Evolutionary conservation across 805 yeast species (phyloP).

Genomic region (Spathaspora girioi): DNA sequence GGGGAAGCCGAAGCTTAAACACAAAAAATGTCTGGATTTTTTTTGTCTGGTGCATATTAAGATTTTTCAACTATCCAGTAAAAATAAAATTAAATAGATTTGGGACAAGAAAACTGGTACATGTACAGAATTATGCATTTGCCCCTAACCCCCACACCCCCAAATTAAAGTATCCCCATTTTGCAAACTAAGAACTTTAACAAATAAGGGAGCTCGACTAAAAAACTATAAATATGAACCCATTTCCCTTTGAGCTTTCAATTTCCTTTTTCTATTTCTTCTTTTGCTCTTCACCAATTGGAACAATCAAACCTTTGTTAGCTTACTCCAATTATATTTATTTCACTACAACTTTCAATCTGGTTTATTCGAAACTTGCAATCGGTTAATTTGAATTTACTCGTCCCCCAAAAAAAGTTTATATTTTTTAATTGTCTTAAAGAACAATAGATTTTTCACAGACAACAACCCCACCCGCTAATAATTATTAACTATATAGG

Average conservation of each 20-base stretch:
- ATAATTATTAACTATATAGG: neutral
- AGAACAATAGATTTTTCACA: neutral
- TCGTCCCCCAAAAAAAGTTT: neutral
- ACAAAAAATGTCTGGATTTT: neutral
- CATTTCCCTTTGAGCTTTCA: neutral
- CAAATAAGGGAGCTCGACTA: neutral
- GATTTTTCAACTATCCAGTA: neutral
- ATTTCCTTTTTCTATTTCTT: neutral
- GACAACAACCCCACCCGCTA: neutral
- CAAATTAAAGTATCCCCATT: neutral
- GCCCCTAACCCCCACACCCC: neutral
- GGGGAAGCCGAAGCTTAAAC: neutral
- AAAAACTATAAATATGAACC: neutral
- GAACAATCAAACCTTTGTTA: neutral
- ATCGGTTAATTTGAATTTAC: neutral
- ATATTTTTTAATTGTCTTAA: neutral
- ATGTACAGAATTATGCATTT: neutral
- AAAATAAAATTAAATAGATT: neutral
- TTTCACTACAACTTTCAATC: neutral
- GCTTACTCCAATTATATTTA: neutral
- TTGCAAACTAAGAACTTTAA: neutral
- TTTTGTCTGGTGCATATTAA: neutral
- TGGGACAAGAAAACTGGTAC: neutral
- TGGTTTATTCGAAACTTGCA: neutral
- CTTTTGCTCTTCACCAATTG: neutral